Base-by-base conservation (phyloP, 306 rosid genomes). In the Quercus alba region DNA sequence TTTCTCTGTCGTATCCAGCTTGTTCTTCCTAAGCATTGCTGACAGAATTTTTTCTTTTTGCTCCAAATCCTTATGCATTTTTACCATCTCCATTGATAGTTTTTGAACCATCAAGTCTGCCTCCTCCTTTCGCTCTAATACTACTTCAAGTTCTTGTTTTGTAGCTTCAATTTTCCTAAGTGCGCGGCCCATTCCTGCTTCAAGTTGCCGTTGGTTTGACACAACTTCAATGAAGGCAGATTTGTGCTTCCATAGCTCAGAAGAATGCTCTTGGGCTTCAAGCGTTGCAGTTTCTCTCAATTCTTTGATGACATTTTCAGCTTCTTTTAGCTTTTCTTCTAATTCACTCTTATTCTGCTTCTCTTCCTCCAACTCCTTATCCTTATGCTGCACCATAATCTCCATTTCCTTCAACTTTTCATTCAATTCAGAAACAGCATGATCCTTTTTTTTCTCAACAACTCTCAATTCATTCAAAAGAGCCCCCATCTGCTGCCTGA, bases 11-110 rank as follows among this genome's bases (percentile, higher is more conserved):
- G 78, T 84, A 62, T 95, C 99, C 33, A 93, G 70, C 88, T 91
- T 95, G 25, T 92, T 93, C 76, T 91, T 95, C 87, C 99, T 90
- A 87, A 95, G 82, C 92, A 93, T 88, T 49, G 98, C 97, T 25
- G 99, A 95, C 82, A 95, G 81, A 80, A 90, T 95, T 80, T 95
- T 95, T 69, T 95, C 99, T 72, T 95, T 95, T 83, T 95, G 97
- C 68, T 95, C 98, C 84, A 89, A 90, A 88, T 95, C 98, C 81
- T 93, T 88, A 54, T 89, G 97, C 87, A 86, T 71, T 55, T 89
- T 95, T 5, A 87, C 81, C 57, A 91, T 83, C 84, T 95, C 98
- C 51, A 87, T 35, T 3, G 97, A 86, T 20, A 93, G 78, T 46
- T 95, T 93, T 74, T 91, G 94, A 11, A 83, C 95, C 89, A 93